Evolutionary conservation across 1,139 yeast species (phyloP).

Genomic region (Yamadazyma epiphylla): DNA sequence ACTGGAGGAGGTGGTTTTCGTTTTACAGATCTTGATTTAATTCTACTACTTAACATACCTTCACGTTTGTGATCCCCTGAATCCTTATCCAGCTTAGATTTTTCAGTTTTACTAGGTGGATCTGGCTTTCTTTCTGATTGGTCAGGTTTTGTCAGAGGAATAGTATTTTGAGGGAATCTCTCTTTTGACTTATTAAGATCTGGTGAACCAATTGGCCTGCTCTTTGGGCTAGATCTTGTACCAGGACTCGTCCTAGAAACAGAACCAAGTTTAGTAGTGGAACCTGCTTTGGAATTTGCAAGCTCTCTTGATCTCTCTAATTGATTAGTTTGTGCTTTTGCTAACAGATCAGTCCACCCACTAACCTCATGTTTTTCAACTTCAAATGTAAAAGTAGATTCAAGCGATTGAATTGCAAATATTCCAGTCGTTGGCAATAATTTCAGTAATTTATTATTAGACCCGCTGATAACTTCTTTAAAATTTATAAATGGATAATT

Average conservation of each 20-base stretch:
- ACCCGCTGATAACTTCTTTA: slow-evolving; percentile 45
- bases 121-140: not conserved
- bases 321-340: slow-evolving; percentile 45
- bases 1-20: slow-evolving; percentile 38
- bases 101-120: not conserved
- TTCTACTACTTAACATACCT: slow-evolving; percentile 8
- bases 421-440: slow-evolving; percentile 39
- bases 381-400: slow-evolving; percentile 50
- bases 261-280: slow-evolving; percentile 5
- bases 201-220: slow-evolving; percentile 25
- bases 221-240: slow-evolving; percentile 3
- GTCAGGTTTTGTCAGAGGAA: no score
- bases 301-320: slow-evolving; percentile 34
- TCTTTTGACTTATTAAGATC: slow-evolving; percentile 7
- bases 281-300: slow-evolving; percentile 1
- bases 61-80: slow-evolving; percentile 4
- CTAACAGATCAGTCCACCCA: slow-evolving; percentile 55
- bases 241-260: slow-evolving; percentile 15
- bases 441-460: slow-evolving; percentile 29
- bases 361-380: slow-evolving; percentile 52
- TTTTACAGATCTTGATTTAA: slow-evolving; percentile 15
- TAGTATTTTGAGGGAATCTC: no score
- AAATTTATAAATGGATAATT: slow-evolving; percentile 46
- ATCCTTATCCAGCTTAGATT: not conserved
- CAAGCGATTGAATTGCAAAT: slow-evolving; percentile 51